Evolutionary conservation across 2,329 filamentous ascomycete genomes (phyloP), one percentile per base, ranked within the genome.

Genomic region (Akanthomyces muscarius): DNA sequence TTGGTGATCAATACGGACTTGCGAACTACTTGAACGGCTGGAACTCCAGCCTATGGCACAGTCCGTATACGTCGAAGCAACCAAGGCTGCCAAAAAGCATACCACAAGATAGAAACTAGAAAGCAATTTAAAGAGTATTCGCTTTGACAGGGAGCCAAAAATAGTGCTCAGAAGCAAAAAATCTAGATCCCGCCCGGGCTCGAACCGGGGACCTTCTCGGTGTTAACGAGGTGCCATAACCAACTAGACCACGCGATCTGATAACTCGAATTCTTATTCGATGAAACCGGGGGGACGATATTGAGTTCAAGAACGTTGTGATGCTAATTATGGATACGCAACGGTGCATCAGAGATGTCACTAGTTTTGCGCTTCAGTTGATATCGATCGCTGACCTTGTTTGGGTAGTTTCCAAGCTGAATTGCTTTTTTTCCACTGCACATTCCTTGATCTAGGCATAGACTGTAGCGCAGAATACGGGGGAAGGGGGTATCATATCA

Each of bases 1-100:
- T 67, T 84, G 68, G 76, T 83, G 53, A 79, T 84, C 67, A 81
- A 80, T 61, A 83, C 81, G 3, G 77, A 82, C 68, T 71, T 82
- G 69, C 70, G 67, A 6, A 65, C 25, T 10, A 25, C 36, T 63
- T 42, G 30, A 64, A 14, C 25, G 23, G 14, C 2, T 25, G n/a
- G 7, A 30, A 23, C 11, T 4, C 42, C 21, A 7, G 54, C 13
- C n/a, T 47, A 23, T n/a, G 14, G 4, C 47, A 14, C 21, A 18
- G 30, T 14, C 3, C n/a, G 45, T 14, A 56, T 18, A 10, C 33
- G 11, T 3, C 6, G 2, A 42, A 51, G 36, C 23, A 42, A 23
- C 18, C 41, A 5, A 30, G 6, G 18, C 3, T 44, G n/a, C 16
- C 28, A 60, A 21, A 44, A 23, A 44, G 36, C 16, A 50, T 1